These are phyloP conservation scores for Malus sylvestris DNA, from an alignment of 306 rosid genomes.

Conservation along the genomic window DNA sequence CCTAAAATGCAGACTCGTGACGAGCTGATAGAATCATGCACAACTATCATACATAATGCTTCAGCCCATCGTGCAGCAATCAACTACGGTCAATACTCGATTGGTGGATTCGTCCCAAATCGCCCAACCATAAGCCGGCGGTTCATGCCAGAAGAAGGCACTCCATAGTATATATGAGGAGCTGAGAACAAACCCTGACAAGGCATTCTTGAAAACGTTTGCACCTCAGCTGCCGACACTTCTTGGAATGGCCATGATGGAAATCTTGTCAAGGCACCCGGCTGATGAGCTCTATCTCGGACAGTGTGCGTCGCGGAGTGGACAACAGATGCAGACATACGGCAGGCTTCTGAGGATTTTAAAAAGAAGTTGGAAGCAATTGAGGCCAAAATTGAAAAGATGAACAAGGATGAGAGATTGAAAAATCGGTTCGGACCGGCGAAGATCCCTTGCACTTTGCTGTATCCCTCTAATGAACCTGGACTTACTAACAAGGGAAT, in stretches of 20 bases:
- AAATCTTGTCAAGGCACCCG: slow-evolving; percentile 64
- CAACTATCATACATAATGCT: slow-evolving; percentile 58
- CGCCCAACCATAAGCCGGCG: slow-evolving; percentile 46
- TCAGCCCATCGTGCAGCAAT: slow-evolving; percentile 76
- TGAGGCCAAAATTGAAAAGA: slow-evolving; percentile 24
- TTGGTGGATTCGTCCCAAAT: slow-evolving; percentile 56
- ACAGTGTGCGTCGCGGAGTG: slow-evolving; percentile 48
- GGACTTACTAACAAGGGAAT: slow-evolving; percentile 68
- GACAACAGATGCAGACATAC: slow-evolving; percentile 47
- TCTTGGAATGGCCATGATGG: slow-evolving; percentile 55
- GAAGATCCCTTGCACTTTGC: slow-evolving; percentile 54
- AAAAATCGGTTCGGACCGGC: slow-evolving; percentile 57
- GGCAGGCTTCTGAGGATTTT: slow-evolving; percentile 42
- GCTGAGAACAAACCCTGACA: slow-evolving; percentile 41
- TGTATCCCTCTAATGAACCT: slow-evolving; percentile 38
- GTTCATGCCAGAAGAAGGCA: slow-evolving; percentile 50
- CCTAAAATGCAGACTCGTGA: slow-evolving; percentile 47
- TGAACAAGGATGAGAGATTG: slow-evolving; percentile 37
- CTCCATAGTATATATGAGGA: slow-evolving; percentile 41
- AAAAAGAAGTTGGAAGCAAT: slow-evolving; percentile 36
- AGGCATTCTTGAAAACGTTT: slow-evolving; percentile 55
- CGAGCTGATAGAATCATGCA: slow-evolving; percentile 50
- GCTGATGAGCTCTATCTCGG: slow-evolving; percentile 76
- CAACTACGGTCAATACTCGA: slow-evolving; percentile 74
- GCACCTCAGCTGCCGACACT: slow-evolving; percentile 42